Conservation (phyloP, 805 yeast species). For the Ogataea wickerhamii region DNA sequence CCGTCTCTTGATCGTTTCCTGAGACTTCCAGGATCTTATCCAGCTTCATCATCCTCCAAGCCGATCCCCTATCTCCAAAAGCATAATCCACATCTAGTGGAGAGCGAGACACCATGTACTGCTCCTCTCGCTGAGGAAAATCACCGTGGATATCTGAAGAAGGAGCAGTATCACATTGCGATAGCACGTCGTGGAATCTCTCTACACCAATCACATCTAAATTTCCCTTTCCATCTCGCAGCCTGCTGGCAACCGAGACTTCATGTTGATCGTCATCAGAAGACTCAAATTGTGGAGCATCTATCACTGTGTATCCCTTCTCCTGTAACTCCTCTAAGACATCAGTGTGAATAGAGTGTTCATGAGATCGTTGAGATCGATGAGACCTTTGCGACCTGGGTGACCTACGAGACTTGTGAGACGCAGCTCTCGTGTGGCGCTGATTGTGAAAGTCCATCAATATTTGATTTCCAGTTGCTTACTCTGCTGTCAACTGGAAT, state of each 20-base stretch:
- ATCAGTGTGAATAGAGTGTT: no score
- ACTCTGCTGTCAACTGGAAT: no score
- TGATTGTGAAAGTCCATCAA: no score
- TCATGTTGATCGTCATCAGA: constrained; percentile 24
- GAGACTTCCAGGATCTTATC: constrained; percentile 22
- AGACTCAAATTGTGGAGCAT: constrained; percentile 25
- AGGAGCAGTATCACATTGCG: no score
- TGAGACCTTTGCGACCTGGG: no score
- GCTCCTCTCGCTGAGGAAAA: no score
- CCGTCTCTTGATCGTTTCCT: constrained; percentile 14
- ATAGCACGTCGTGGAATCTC: not conserved
- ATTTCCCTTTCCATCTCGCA: constrained; percentile 8
- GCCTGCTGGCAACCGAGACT: constrained; percentile 4
- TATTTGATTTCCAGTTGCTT: no score
- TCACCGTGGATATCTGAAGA: no score
- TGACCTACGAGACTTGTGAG: no score
- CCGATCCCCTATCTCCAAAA: constrained; percentile 37
- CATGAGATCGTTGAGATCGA: no score
- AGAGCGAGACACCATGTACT: no score
- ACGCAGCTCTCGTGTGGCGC: no score
- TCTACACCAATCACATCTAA: constrained; percentile 5
- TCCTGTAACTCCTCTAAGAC: not conserved
- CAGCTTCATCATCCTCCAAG: constrained; percentile 38
- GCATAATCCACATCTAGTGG: constrained; percentile 26
- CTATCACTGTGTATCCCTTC: constrained; percentile 13